Conservation (phyloP, 2,329 filamentous ascomycete species). For the Aspergillus tamarii region DNA sequence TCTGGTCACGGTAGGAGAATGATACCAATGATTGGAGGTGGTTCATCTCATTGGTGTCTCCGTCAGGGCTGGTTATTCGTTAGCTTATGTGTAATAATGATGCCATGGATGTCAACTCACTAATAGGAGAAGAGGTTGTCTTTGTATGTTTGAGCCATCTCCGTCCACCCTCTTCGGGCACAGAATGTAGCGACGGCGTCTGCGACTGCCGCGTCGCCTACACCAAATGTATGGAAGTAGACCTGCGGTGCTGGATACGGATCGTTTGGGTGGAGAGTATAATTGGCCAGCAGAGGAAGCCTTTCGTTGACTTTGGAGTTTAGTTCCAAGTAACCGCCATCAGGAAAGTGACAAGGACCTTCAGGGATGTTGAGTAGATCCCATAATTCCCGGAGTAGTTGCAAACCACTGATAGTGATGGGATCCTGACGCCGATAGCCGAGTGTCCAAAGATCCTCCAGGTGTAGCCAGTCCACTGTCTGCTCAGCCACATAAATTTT, state of each 20-base stretch:
- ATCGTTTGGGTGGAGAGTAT: constrained; percentile 15
- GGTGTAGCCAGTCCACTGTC: constrained; percentile 8
- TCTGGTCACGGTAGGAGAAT: constrained; percentile 14
- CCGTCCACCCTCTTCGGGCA: constrained; percentile 12
- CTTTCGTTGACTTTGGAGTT: constrained; percentile 9
- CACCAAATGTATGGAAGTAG: constrained; percentile 21
- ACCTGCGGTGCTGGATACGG: constrained; percentile 20
- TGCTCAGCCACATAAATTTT: constrained; percentile 21
- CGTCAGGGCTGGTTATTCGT: constrained; percentile 5
- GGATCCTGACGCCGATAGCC: constrained; percentile 10
- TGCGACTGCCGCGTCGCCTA: constrained; percentile 17
- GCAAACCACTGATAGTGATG: constrained; percentile 9
- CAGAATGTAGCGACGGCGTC: constrained; percentile 20
- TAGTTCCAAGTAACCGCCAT: constrained; percentile 4
- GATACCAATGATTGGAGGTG: constrained; percentile 16
- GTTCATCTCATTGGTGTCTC: constrained; percentile 7
- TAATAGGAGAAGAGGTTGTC: constrained; percentile 18
- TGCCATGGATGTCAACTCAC: constrained; percentile 7
- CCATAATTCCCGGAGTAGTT: constrained; percentile 20
- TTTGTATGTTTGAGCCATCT: constrained; percentile 16
- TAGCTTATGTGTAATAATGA: neutral
- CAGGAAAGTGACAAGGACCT: neutral
- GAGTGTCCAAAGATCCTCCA: constrained; percentile 21
- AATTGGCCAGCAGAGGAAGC: constrained; percentile 21
- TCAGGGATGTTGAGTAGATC: constrained; percentile 12